Evolutionary conservation across 2,329 filamentous ascomycete genomes (phyloP).

Genomic region (Colletotrichum coccodes): DNA sequence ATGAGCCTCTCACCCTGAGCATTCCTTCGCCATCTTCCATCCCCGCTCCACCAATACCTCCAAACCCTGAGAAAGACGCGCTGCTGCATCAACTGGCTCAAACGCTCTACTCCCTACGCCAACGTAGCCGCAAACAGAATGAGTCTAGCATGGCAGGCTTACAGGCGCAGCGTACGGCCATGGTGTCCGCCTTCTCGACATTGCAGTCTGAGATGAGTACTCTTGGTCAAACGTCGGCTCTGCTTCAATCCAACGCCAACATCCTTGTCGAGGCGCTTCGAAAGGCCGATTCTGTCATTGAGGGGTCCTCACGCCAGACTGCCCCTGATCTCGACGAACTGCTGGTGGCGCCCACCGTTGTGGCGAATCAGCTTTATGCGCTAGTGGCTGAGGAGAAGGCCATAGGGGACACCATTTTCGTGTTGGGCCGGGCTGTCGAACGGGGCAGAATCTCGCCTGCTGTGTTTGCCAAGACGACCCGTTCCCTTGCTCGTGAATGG

Average conservation of each 20-base stretch:
- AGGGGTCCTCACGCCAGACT: conserved; percentile 73
- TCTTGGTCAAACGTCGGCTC: conserved; percentile 75
- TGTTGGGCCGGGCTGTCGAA: conserved; percentile 80
- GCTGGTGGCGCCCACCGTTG: conserved; percentile 91
- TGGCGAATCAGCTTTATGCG: conserved; percentile 91
- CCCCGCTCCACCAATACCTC: conserved; percentile 86
- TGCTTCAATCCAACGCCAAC: conserved; percentile 80
- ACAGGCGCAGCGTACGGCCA: conserved; percentile 80
- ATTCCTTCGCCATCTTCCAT: conserved; percentile 60
- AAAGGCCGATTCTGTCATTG: conserved; percentile 82
- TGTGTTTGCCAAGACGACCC: conserved; percentile 83
- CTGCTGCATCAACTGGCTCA: conserved; percentile 81
- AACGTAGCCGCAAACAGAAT: conserved; percentile 77
- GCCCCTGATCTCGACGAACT: conserved; percentile 88
- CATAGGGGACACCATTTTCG: conserved; percentile 87
- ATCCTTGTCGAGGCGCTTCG: conserved; percentile 82
- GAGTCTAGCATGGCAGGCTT: conserved; percentile 79
- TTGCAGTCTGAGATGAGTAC: conserved; percentile 80
- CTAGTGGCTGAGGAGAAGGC: conserved; percentile 90
- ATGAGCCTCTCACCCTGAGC: conserved; percentile 64
- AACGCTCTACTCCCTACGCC: conserved; percentile 75
- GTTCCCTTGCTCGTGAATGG: conserved; percentile 80
- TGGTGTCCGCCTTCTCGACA: conserved; percentile 74
- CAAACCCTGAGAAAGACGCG: conserved; percentile 94
- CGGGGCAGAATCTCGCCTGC: conserved; percentile 74